Percentiles rank a stretch among this genome's conserved stretches.
Evolutionary conservation across 1,139 yeast genomes (phyloP).

Genomic region (Saccharomyces hybrid): DNA sequence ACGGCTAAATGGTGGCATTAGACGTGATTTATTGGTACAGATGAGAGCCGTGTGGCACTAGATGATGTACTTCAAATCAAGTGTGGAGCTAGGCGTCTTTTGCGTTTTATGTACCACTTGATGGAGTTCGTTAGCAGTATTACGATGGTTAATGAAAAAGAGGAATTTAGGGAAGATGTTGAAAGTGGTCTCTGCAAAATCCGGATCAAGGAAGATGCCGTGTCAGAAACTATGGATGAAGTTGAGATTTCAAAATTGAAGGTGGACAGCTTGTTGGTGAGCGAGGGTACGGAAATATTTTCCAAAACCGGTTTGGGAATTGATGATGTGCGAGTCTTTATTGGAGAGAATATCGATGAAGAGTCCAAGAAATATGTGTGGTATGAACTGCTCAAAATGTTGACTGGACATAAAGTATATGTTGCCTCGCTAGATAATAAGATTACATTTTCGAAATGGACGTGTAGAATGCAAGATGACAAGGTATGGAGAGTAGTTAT

Average conservation of each 20-base stretch:
- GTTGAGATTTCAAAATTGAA: background rate
- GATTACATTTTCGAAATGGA: constrained; percentile 12
- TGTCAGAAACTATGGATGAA: constrained; percentile 1
- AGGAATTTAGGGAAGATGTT: constrained; percentile 1
- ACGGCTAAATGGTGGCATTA: background rate
- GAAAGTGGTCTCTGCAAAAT: constrained; percentile 11
- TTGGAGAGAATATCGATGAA: constrained; percentile 3
- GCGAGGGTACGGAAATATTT: constrained; percentile 22
- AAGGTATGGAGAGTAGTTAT: constrained; percentile 15
- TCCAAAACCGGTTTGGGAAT: constrained; percentile 1
- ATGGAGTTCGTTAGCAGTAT: constrained; percentile 15
- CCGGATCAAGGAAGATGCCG: background rate
- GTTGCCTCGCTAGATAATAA: constrained; percentile 5
- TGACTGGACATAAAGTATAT: constrained; percentile 15
- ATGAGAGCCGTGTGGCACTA: background rate
- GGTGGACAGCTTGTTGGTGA: constrained; percentile 6
- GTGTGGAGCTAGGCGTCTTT: too few species aligned
- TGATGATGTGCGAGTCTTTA: constrained; percentile 9
- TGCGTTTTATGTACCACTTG: too few species aligned
- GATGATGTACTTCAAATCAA: background rate
- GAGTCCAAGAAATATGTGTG: constrained; percentile 11
- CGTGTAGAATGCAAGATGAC: constrained; percentile 9
- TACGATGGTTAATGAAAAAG: constrained; percentile 3
- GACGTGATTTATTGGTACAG: background rate
- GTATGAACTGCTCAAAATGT: constrained; percentile 18